phyloP scores from a whole-genome alignment of 208 protist species.

The Chromosphaera perkinsii region DNA sequence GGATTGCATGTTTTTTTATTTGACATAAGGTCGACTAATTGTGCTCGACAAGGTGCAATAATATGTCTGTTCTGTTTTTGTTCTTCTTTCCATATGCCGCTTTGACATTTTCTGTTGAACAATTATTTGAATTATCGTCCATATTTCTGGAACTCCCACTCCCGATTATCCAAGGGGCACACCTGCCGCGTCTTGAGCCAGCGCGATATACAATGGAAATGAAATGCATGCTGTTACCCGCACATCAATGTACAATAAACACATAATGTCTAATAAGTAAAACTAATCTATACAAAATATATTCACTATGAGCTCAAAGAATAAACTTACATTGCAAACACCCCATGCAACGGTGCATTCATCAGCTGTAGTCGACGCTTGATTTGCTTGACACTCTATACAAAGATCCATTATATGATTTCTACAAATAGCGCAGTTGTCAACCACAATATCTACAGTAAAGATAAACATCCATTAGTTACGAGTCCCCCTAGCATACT shows the following conservation, averaged over 20 bases:
- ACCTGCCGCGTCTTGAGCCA: constrained; percentile 96
- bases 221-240: constrained; percentile 90
- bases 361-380: constrained; percentile 71
- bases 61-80: too few species aligned
- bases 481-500: neutral
- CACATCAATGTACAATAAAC: constrained; percentile 8
- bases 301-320: too few species aligned
- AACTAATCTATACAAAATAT: neutral
- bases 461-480: constrained; percentile 8
- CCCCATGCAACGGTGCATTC: constrained; percentile 96
- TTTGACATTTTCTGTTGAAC: too few species aligned
- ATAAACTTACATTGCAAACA: constrained; percentile 76
- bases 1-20: too few species aligned
- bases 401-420: constrained; percentile 98
- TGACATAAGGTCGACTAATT: too few species aligned
- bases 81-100: too few species aligned
- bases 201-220: constrained; percentile 95
- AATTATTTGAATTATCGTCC: constrained; percentile 26
- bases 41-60: too few species aligned
- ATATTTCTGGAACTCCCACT: constrained; percentile 93
- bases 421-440: constrained; percentile 96
- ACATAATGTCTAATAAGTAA: neutral
- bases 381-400: constrained; percentile 94
- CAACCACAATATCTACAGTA: constrained; percentile 82
- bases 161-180: constrained; percentile 90